Evolutionary conservation across 352 stramenopile genomes (phyloP).

Genomic region (Phytophthora uliginosa): DNA sequence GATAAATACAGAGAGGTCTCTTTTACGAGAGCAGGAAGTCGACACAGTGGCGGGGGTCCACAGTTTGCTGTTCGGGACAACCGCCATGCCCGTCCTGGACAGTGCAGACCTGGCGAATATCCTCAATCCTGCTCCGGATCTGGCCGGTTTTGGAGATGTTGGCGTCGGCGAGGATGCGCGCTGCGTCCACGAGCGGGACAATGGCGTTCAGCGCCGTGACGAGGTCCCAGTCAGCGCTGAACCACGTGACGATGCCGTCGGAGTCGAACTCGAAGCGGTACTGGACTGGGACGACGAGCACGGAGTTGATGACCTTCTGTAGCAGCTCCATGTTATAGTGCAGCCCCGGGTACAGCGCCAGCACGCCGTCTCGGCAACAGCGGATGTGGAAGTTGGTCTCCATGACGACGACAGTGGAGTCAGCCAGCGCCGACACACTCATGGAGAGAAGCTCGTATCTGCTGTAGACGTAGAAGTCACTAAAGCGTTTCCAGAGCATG

Average conservation of each 20-base stretch:
- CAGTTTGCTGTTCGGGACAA: conserved; percentile 2
- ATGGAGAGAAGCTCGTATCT: conserved; percentile 43
- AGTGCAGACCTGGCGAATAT: conserved; percentile 18
- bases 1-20: conserved; percentile 36
- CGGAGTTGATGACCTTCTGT: conserved; percentile 53
- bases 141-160: conserved; percentile 70
- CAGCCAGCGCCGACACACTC: conserved; percentile 40
- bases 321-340: conserved; percentile 50
- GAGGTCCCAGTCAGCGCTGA: conserved; percentile 73
- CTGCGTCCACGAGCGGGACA: conserved; percentile 57
- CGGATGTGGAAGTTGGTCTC: conserved; percentile 52
- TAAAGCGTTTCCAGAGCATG: conserved; percentile 63
- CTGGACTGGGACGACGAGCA: conserved; percentile 51
- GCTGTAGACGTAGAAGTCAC: conserved; percentile 47
- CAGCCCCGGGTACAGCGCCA: conserved; percentile 57
- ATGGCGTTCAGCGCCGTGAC: conserved; percentile 49
- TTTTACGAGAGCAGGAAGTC: conserved; percentile 58
- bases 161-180: conserved; percentile 48
- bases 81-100: conserved; percentile 1
- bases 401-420: conserved; percentile 62
- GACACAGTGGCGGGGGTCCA: conserved; percentile 44
- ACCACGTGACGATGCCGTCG: conserved; percentile 54
- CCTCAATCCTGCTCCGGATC: conserved; percentile 46
- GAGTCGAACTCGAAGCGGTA: conserved; percentile 69
- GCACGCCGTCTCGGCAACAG: conserved; percentile 48